Percentiles rank a stretch among this genome's conserved stretches.
phyloP scores from a whole-genome alignment of 2,329 filamentous ascomycete species.

The Leptodontidium sp. region DNA sequence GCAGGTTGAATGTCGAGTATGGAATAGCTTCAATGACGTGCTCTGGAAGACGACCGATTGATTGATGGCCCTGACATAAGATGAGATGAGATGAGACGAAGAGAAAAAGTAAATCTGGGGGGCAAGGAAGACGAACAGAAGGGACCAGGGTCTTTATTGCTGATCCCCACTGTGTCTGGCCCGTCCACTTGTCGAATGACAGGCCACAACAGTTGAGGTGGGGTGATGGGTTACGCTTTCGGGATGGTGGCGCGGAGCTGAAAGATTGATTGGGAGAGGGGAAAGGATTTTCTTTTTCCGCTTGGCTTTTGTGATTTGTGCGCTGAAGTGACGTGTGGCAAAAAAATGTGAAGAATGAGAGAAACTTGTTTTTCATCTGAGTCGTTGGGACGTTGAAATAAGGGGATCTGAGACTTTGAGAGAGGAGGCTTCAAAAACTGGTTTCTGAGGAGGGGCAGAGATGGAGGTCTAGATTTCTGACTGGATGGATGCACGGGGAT shows the following conservation, averaged over 20 bases:
- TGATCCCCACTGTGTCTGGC: conserved; percentile 3
- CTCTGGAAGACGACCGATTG: conserved; percentile 24
- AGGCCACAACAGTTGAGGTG: conserved; percentile 12
- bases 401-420: neutral
- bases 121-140: neutral
- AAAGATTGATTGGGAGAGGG: neutral
- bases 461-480: neutral
- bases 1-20: neutral
- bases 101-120: conserved; percentile 4
- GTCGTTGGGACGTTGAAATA: neutral
- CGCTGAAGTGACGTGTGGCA: neutral
- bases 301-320: neutral
- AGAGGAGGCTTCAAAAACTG: neutral
- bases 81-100: neutral
- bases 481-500: neutral
- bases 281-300: neutral
- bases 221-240: conserved; percentile 7
- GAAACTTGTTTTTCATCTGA: neutral
- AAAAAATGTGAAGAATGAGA: too few relatives aligned
- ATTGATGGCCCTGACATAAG: neutral
- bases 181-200: conserved; percentile 19
- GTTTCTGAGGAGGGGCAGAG: neutral
- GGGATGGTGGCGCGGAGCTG: conserved; percentile 3
- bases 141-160: conserved; percentile 18
- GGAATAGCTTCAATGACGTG: conserved; percentile 28